These are phyloP conservation scores for Omphalotus guepiniiformis DNA, from an alignment of 768 basidiomycete genomes.

Conservation along the genomic window DNA sequence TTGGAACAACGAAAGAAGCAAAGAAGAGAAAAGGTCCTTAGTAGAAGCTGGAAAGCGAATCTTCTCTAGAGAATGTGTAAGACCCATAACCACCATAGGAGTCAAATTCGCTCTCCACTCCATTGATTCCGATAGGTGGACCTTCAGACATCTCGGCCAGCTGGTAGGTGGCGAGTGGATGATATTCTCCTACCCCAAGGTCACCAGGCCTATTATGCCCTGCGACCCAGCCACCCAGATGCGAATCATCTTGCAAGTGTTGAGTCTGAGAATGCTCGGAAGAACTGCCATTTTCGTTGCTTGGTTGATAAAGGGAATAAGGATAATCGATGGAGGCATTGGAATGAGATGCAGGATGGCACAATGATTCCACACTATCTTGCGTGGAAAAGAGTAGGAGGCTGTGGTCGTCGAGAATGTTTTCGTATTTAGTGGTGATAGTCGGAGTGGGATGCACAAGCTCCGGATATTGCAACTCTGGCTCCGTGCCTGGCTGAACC, in stretches of 20 bases:
- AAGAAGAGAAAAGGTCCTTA: not conserved
- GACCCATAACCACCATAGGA: not conserved
- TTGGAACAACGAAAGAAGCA: not conserved
- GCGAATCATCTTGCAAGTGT: not conserved
- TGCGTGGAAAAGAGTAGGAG: conserved; percentile 3
- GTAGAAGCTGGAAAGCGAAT: not conserved
- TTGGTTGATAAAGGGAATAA: too few species aligned
- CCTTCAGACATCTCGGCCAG: not conserved
- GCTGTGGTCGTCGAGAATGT: not conserved
- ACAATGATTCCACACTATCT: not conserved
- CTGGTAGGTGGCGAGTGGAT: not conserved
- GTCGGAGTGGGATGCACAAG: conserved; percentile 3
- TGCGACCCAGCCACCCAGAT: too few species aligned
- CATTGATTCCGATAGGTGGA: not conserved
- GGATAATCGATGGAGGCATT: not conserved
- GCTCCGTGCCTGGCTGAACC: not conserved
- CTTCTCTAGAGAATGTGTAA: not conserved
- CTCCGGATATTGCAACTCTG: not conserved
- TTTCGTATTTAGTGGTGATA: conserved; percentile 4
- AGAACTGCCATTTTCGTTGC: too few species aligned
- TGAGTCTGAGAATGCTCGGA: not conserved
- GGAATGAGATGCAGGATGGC: not conserved
- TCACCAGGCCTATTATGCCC: not conserved
- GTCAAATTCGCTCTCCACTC: not conserved
- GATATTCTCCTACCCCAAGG: conserved; percentile 1